A percentile compares a stretch with the other conserved stretches of the same genome.
Conservation (phyloP, 495 filamentous ascomycete species). For the Cercophora sp. region DNA sequence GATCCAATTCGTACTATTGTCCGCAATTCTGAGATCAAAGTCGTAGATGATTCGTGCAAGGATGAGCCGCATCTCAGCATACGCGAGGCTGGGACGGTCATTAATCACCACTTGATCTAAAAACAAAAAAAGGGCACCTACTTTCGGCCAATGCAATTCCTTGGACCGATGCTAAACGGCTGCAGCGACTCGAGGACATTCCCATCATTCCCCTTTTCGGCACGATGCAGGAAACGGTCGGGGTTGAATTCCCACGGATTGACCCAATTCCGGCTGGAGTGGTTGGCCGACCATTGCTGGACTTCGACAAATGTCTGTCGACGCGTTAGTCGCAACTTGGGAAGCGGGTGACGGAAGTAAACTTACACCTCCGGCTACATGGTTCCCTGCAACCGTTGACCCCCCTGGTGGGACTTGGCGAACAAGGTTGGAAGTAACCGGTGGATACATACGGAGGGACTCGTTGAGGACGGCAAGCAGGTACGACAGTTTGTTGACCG, state of each 20-base stretch:
- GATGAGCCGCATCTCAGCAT: constrained; percentile 38
- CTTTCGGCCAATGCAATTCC: constrained; percentile 41
- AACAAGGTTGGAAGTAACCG: constrained; percentile 39
- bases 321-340: too few species aligned
- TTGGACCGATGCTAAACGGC: constrained; percentile 34
- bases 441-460: constrained; percentile 52
- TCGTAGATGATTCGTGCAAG: constrained; percentile 37
- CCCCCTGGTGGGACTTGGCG: constrained; percentile 43
- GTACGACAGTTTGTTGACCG: constrained; percentile 44
- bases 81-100: constrained; percentile 27
- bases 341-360: constrained; percentile 1
- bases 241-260: constrained; percentile 33
- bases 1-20: constrained; percentile 31
- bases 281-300: constrained; percentile 35
- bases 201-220: constrained; percentile 21
- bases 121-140: constrained; percentile 15
- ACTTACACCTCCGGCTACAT: constrained; percentile 35
- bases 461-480: constrained; percentile 54
- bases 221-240: constrained; percentile 28
- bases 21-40: constrained; percentile 31
- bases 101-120: background rate
- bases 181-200: constrained; percentile 33
- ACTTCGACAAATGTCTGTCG: constrained; percentile 32
- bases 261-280: constrained; percentile 32
- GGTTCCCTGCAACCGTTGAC: constrained; percentile 39